Percentiles rank a stretch among this genome's conserved stretches.
Conservation (phyloP, 2,329 filamentous ascomycete genomes). For the Aschersonia sp. region DNA sequence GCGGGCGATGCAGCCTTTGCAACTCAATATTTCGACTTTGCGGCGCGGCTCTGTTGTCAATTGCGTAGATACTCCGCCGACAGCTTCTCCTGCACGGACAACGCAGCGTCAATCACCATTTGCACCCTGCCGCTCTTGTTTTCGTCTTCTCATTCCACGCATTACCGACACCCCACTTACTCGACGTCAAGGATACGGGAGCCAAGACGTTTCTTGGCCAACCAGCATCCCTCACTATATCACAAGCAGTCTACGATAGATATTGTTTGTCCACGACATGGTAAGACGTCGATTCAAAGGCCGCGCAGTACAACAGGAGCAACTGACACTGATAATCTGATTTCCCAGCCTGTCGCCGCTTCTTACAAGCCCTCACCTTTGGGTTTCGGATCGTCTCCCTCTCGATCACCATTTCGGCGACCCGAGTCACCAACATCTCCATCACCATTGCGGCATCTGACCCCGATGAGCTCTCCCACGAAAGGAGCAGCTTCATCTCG, state of each 20-base stretch:
- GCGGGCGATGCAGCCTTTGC: no score
- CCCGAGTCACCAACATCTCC: slow-evolving; percentile 51
- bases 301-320: not conserved
- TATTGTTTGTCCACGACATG: slow-evolving; percentile 10
- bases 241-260: not conserved
- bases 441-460: slow-evolving; percentile 48
- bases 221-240: slow-evolving; percentile 3
- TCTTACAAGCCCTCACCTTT: slow-evolving; percentile 59
- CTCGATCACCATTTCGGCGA: slow-evolving; percentile 49
- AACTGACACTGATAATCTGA: slow-evolving; percentile 6
- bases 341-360: slow-evolving; percentile 33
- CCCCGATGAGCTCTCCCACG: slow-evolving; percentile 47
- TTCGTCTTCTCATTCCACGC: not conserved
- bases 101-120: no score
- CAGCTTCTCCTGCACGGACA: no score
- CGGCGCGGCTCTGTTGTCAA: no score
- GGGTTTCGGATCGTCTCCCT: slow-evolving; percentile 50
- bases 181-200: not conserved
- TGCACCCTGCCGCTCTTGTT: not conserved
- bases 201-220: slow-evolving; percentile 8
- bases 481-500: slow-evolving; percentile 21
- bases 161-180: not conserved
- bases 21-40: no score
- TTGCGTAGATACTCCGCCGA: no score
- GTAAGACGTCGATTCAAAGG: slow-evolving; percentile 10